Percentiles rank a stretch among this genome's conserved stretches.
Evolutionary conservation across 2,329 filamentous ascomycete genomes (phyloP).

Genomic region (Aspergillus sp.): DNA sequence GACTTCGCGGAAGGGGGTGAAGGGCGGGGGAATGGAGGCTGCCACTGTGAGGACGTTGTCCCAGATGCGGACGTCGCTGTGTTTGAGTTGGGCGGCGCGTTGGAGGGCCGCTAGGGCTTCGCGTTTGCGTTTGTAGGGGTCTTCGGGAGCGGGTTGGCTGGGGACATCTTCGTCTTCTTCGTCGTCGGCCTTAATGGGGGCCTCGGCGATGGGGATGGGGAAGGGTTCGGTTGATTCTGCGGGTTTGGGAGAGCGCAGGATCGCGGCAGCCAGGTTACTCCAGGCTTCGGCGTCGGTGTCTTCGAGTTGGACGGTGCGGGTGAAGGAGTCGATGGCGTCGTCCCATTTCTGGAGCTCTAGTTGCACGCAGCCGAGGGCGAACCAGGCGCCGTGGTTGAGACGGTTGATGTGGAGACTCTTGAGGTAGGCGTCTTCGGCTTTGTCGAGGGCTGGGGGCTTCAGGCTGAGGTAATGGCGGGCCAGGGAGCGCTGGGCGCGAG

Average conservation of each 20-base stretch:
- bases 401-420: constrained; percentile 77
- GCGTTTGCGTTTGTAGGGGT: constrained; percentile 64
- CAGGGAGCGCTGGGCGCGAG: constrained; percentile 83
- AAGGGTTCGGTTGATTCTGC: constrained; percentile 20
- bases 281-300: constrained; percentile 89
- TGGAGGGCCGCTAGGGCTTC: constrained; percentile 86
- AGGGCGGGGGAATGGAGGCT: constrained; percentile 71
- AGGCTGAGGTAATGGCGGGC: constrained; percentile 73
- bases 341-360: constrained; percentile 75
- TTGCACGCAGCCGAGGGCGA: constrained; percentile 83
- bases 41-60: constrained; percentile 91
- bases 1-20: constrained; percentile 68
- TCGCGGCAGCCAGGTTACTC: constrained; percentile 87
- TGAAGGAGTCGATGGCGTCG: constrained; percentile 80
- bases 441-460: constrained; percentile 61
- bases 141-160: constrained; percentile 30
- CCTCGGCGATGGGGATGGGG: constrained; percentile 17
- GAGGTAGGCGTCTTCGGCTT: constrained; percentile 75
- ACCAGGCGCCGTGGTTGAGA: constrained; percentile 83
- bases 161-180: constrained; percentile 32
- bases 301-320: constrained; percentile 78
- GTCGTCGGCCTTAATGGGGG: constrained; percentile 15
- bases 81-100: constrained; percentile 77
- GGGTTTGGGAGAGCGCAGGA: constrained; percentile 58
- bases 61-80: constrained; percentile 92